A percentile compares a stretch with the other conserved stretches of the same genome.
Conservation (phyloP, 2,329 filamentous ascomycete species). For the Pezicula carpinea region DNA sequence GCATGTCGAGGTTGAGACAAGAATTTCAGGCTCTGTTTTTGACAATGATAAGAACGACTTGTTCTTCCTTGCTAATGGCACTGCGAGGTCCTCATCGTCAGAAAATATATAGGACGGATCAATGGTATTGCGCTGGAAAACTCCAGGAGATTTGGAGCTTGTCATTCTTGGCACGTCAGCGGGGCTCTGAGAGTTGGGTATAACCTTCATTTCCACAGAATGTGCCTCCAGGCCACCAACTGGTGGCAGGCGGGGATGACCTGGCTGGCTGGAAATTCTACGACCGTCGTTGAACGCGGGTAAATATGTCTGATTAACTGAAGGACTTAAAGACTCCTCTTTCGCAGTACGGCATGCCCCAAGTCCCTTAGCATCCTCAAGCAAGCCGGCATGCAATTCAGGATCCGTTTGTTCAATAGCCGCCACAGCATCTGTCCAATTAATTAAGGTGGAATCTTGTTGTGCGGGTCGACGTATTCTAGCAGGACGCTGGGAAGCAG, state of each 20-base stretch:
- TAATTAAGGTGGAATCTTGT: slow-evolving; percentile 21
- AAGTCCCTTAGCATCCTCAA: slow-evolving; percentile 15
- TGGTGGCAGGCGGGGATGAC: too few relatives aligned
- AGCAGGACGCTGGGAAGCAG: slow-evolving; percentile 7
- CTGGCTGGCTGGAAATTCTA: too few relatives aligned
- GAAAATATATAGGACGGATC: slow-evolving; percentile 30
- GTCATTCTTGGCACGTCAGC: background rate
- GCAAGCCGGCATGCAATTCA: slow-evolving; percentile 21
- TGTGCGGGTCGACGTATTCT: slow-evolving; percentile 20
- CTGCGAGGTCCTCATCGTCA: slow-evolving; percentile 30
- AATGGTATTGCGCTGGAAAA: slow-evolving; percentile 13
- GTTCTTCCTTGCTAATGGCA: background rate
- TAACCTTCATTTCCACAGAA: background rate
- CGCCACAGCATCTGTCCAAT: slow-evolving; percentile 26
- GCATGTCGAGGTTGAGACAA: too few relatives aligned
- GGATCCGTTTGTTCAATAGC: slow-evolving; percentile 23
- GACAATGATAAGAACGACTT: background rate
- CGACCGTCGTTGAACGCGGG: background rate
- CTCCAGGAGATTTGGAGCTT: background rate
- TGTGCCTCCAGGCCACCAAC: too few relatives aligned
- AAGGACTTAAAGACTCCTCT: slow-evolving; percentile 8
- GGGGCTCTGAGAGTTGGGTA: slow-evolving; percentile 7
- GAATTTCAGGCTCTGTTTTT: slow-evolving; percentile 5
- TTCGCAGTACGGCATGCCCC: background rate
- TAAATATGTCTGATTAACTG: background rate